Conservation (phyloP, 2,329 filamentous ascomycete species). For the Epichloe aotearoae region DNA sequence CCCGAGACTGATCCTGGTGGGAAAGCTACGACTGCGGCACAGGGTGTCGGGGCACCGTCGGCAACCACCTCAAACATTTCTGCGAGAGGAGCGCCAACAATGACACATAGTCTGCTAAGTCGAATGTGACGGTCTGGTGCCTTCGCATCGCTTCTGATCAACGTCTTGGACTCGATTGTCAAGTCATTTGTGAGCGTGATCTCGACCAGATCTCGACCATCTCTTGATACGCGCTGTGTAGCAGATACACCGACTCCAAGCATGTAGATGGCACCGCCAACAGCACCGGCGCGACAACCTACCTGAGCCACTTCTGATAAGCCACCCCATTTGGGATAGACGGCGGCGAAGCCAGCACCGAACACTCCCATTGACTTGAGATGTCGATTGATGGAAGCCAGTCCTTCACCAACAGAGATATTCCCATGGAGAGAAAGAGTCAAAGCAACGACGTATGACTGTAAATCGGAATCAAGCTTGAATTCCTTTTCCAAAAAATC, state of each 20-base stretch:
- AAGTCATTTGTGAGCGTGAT: slow-evolving; percentile 45
- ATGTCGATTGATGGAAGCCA: slow-evolving; percentile 65
- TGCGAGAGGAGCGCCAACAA: slow-evolving; percentile 53
- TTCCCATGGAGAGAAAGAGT: slow-evolving; percentile 58
- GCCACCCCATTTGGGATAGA: slow-evolving; percentile 89
- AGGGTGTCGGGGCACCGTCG: slow-evolving; percentile 65
- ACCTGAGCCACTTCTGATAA: slow-evolving; percentile 83
- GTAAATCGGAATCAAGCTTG: slow-evolving; percentile 54
- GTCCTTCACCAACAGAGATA: slow-evolving; percentile 49
- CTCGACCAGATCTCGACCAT: slow-evolving; percentile 20
- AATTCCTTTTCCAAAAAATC: slow-evolving; percentile 49
- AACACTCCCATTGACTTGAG: slow-evolving; percentile 77
- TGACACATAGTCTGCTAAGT: slow-evolving; percentile 49
- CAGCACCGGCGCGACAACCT: slow-evolving; percentile 76
- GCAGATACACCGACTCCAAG: slow-evolving; percentile 54
- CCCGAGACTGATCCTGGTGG: slow-evolving; percentile 35
- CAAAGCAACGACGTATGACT: slow-evolving; percentile 49
- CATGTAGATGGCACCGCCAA: slow-evolving; percentile 84
- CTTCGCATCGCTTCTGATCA: slow-evolving; percentile 34
- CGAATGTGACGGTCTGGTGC: slow-evolving; percentile 15
- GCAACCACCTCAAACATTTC: slow-evolving; percentile 55
- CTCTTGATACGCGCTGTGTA: slow-evolving; percentile 8
- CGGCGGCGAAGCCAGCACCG: slow-evolving; percentile 75
- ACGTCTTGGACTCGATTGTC: slow-evolving; percentile 37
- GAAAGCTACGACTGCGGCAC: slow-evolving; percentile 57